These are phyloP conservation scores for Phytophthora nicotianae DNA, from an alignment of 352 stramenopile species.

Conservation along the genomic window DNA sequence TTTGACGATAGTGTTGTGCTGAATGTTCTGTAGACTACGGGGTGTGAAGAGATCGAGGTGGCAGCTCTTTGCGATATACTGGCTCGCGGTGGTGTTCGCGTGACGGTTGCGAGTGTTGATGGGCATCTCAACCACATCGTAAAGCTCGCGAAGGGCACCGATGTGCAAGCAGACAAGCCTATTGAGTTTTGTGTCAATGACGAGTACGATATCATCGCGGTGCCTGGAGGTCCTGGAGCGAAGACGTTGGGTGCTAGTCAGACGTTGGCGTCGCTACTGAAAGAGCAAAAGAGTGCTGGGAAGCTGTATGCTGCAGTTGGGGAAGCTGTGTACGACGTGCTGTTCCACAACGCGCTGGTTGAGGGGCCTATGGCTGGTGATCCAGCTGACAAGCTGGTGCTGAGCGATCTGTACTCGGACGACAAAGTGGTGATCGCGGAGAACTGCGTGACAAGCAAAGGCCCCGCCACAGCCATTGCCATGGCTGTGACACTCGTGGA, in stretches of 20 bases:
- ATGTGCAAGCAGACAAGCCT: conserved; percentile 66
- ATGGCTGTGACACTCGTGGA: conserved; percentile 66
- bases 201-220: conserved; percentile 64
- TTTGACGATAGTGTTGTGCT: not conserved
- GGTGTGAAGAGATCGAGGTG: conserved; percentile 73
- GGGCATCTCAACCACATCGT: conserved; percentile 60
- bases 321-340: conserved; percentile 55
- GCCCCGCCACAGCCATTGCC: conserved; percentile 57
- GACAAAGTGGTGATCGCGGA: conserved; percentile 58
- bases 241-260: conserved; percentile 50
- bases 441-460: conserved; percentile 74
- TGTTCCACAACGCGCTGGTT: conserved; percentile 59
- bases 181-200: conserved; percentile 65
- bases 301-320: conserved; percentile 65
- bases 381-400: conserved; percentile 36
- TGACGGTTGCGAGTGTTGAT: conserved; percentile 64
- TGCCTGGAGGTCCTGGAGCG: conserved; percentile 64
- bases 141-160: conserved; percentile 54
- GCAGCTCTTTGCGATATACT: conserved; percentile 56
- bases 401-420: conserved; percentile 58
- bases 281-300: conserved; percentile 51
- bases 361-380: conserved; percentile 50
- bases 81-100: conserved; percentile 60
- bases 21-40: conserved; percentile 38
- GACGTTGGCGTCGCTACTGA: conserved; percentile 51